Base-by-base conservation (phyloP, 768 basidiomycete genomes). In the Phylloporus sp. region DNA sequence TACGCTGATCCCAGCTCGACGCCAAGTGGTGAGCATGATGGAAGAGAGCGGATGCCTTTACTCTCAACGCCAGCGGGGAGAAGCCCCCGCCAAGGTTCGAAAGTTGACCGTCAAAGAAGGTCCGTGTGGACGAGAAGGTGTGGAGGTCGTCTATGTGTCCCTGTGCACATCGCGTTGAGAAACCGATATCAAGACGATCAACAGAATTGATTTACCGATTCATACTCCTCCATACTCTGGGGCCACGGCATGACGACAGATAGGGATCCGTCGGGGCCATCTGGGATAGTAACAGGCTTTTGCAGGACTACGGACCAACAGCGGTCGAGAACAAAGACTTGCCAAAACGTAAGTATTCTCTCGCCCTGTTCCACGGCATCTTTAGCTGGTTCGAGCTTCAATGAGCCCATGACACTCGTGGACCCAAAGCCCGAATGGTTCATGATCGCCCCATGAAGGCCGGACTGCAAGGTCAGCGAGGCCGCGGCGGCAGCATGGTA, bases 221-320 rank as follows among this genome's bases (percentile, higher is more conserved):
- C 82, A 58, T 91, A 91, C 54, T 86, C 84, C 54, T 82, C 76
- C 65, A 86, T 77, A 45, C 77, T 73, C 65, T 87, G 82, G 18
- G 89, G 87, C 87, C 88, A 91, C 12, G 88, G 86, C 61, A 84
- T 83, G 55, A 76, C 78, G 56, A 90, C 84, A 18, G 84, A 74
- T 39, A 80, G 73, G 57, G 73, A 77, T 11, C 77, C 72, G 49
- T 81, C 77, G 31, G 76, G 72, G 44, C 80, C 79, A 57, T 91
- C 87, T 15, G 82, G 79, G 36, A 91, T 80, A 36, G 82, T 73
- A 10, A 75, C 72, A 5, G 87, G 86, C 54, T 84, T 84, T 27
- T 81, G 83, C 6, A 90, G 76, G 10, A 82, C 79, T 6, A 85
- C 82, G 20, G 88, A 88, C 86, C 88, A 90, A 62, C 86, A 88